Evolutionary conservation across 2,329 filamentous ascomycete species (phyloP), one percentile per base, ranked within the genome.

Genomic region (Ophiosphaerella korrae): DNA sequence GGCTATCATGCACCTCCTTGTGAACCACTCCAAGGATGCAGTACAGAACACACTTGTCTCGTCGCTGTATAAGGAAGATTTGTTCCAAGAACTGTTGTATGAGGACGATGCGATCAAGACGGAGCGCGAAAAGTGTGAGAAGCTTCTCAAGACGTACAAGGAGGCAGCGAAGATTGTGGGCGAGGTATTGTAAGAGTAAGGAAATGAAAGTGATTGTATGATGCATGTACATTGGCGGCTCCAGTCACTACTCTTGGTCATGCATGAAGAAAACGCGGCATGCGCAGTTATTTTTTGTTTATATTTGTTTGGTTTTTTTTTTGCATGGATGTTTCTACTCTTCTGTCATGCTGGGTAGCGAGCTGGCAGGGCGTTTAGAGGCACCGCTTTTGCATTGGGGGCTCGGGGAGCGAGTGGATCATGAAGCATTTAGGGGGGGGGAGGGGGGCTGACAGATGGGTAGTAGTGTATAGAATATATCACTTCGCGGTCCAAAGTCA

Each of bases 121-220:
- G 70, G 93, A 97, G 78, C 86, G 93, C 56, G 93, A 97, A 79
- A 99, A 99, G 83, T 99, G 94, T 77, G 94, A 99, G 81, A 94
- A 92, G 74, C 81, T 99, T 60, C 84, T 97, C 57, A 87, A 89
- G 72, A 99, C 94, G 16, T 99, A 99, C 79, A 92, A 92, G 69
- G 94, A 99, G 79, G 94, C 94, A 16, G 92, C 93, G 57, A 97
- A 95, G 82, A 99, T 99, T 73, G 93, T 99, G 57, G 92, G 94
- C 53, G 94, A 99, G 77, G 94, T 99, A 44, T 61, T 74, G 62
- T 74, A 70, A 63, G 48, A 55, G 36, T 34, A 35, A 24, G 43
- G 36, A 50, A 36, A 33, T 29, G 24, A 32, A 43, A 34, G 41
- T 43, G 34, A 31, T 43, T 58, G 55, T 53, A 50, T 45, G 52